These are phyloP conservation scores for Prillingera fragicola DNA, from an alignment of 1,284 basidiomycete species.

Conservation along the genomic window DNA sequence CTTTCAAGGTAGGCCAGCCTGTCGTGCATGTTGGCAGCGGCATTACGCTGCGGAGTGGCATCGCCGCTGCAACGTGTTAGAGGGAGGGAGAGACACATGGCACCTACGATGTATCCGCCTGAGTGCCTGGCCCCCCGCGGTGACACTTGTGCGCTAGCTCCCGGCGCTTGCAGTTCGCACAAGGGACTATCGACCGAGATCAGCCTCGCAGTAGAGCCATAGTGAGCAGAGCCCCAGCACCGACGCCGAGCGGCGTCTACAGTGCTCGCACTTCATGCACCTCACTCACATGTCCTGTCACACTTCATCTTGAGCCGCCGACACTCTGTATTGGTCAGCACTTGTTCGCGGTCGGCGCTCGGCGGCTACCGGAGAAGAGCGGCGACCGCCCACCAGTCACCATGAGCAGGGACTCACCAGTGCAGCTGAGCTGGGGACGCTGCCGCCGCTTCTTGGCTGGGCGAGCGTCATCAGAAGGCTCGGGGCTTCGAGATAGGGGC, in stretches of 20 bases:
- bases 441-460: background rate
- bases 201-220: background rate
- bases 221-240: too few relatives aligned
- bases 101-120: too few relatives aligned
- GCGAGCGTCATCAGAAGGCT: background rate
- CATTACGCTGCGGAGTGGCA: background rate
- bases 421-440: slow-evolving; percentile 1
- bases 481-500: too few relatives aligned
- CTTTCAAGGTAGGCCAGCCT: slow-evolving; percentile 2
- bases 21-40: background rate
- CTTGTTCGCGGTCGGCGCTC: too few relatives aligned
- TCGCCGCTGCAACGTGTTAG: background rate
- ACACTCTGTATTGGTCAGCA: background rate
- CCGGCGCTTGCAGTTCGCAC: slow-evolving; percentile 9
- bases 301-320: slow-evolving; percentile 1
- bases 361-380: too few relatives aligned
- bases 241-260: too few relatives aligned
- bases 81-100: too few relatives aligned
- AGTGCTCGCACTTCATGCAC: too few relatives aligned
- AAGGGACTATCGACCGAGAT: slow-evolving; percentile 6
- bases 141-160: slow-evolving; percentile 4
- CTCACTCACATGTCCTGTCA: background rate
- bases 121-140: background rate
- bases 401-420: slow-evolving; percentile 2
- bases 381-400: too few relatives aligned